phyloP scores from a whole-genome alignment of 495 filamentous ascomycete genomes.

The Lasiosphaeria miniovina region DNA sequence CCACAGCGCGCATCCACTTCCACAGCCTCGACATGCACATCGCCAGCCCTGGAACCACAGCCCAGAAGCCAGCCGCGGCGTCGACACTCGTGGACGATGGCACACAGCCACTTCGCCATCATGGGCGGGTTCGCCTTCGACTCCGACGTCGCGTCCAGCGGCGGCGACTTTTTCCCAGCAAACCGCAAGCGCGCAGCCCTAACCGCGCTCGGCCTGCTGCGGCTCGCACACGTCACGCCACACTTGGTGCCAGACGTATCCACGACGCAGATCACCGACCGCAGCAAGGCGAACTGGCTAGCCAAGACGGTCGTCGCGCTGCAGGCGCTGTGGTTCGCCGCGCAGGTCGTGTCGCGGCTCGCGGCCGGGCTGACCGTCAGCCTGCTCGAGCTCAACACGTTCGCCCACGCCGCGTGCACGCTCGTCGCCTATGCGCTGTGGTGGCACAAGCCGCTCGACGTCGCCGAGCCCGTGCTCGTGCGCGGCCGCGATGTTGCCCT shows the following conservation, averaged over 20 bases:
- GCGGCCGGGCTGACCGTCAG: constrained; percentile 3
- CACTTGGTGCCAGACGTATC: constrained; percentile 14
- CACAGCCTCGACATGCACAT: too few species aligned
- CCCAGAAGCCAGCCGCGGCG: background rate
- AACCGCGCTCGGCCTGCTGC: background rate
- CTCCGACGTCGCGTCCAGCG: background rate
- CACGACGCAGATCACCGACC: constrained; percentile 6
- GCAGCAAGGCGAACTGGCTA: constrained; percentile 12
- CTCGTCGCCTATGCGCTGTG: constrained; percentile 11
- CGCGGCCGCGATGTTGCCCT: too few species aligned
- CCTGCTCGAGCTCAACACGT: constrained; percentile 18
- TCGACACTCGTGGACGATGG: background rate
- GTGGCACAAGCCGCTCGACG: constrained; percentile 19
- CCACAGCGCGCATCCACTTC: too few species aligned
- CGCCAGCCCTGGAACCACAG: too few species aligned
- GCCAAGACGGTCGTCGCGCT: constrained; percentile 10
- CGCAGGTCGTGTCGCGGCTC: constrained; percentile 7
- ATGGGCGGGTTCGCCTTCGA: constrained; percentile 8
- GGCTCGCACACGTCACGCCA: background rate
- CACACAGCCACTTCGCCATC: background rate
- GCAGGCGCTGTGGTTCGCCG: constrained; percentile 13
- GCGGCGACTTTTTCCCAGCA: background rate
- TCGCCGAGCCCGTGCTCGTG: constrained; percentile 7
- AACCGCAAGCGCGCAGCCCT: background rate
- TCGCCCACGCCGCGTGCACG: constrained; percentile 13